Percentiles rank a stretch among this genome's conserved stretches.
These are phyloP conservation scores for Cercospora brassicicola DNA, from an alignment of 2,329 filamentous ascomycete species.

Conservation along the genomic window DNA sequence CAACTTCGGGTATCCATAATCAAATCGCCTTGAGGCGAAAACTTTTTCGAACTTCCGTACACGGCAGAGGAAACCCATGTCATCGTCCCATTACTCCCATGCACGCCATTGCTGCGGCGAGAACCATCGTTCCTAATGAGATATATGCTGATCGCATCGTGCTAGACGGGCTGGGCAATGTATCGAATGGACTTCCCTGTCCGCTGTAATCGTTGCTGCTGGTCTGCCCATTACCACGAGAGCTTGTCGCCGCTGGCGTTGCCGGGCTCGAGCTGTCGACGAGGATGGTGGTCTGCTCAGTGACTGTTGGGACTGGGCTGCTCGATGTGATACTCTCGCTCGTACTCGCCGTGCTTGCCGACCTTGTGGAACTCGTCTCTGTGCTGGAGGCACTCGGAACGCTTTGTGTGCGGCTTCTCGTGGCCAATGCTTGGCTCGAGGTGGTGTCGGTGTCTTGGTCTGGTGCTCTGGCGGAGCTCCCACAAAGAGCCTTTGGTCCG, in stretches of 20 bases:
- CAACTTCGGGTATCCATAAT: neutral
- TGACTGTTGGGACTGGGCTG: neutral
- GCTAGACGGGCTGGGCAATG: slow-evolving; percentile 21
- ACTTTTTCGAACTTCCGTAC: neutral
- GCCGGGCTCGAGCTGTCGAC: slow-evolving; percentile 26
- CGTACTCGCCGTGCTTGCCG: slow-evolving; percentile 15
- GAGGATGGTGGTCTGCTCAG: slow-evolving; percentile 20
- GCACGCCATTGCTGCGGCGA: neutral
- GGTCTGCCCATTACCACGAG: slow-evolving; percentile 34
- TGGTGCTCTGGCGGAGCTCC: slow-evolving; percentile 19
- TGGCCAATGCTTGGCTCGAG: neutral
- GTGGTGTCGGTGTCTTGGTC: neutral
- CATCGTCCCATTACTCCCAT: neutral
- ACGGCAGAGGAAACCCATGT: neutral
- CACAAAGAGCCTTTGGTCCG: slow-evolving; percentile 44
- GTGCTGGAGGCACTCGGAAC: slow-evolving; percentile 24
- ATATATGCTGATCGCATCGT: neutral
- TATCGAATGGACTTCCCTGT: slow-evolving; percentile 51
- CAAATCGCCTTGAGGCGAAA: neutral
- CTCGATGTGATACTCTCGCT: slow-evolving; percentile 18
- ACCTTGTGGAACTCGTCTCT: slow-evolving; percentile 16
- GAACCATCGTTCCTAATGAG: neutral
- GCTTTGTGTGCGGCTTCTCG: slow-evolving; percentile 15
- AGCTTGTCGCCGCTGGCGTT: slow-evolving; percentile 20
- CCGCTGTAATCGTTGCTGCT: slow-evolving; percentile 41